Evolutionary conservation across 345 rosid genomes (phyloP), one percentile per base, ranked within the genome.

Genomic region (Acer campestre): DNA sequence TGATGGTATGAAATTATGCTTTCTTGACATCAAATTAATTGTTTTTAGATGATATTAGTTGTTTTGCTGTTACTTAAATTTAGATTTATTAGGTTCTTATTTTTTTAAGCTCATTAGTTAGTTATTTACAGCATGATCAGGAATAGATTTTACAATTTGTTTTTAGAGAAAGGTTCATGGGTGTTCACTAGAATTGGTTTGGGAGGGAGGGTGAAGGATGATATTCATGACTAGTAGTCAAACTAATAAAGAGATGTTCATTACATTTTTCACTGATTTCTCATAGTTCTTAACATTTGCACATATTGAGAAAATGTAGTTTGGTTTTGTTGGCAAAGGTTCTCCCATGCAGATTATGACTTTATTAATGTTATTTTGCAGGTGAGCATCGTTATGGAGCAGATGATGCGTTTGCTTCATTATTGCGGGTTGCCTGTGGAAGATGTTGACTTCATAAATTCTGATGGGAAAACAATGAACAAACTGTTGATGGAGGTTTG

Each of bases 331-430:
- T 61, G 23, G 17, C 6, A 9, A 42, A 70, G 23, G 2, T 46
- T 55, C 66, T 59, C 51, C 27, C 10, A 46, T 65, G 63, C 14
- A 31, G 70, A 69, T 75, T 71, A 65, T 56, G 29, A n/a, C 70
- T 76, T 71, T 46, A 17, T 48, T 71, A 48, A 67, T 40, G 11
- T 72, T 79, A 6, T n/a, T 59, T 81, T 49, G 51, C 69, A 95
- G 99, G 99, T 95, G 31, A 87, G 94, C 85, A 81, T 96, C 82
- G 98, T 96, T 18, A 96, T 96, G 99, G 99, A 96, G 84, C 98
- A 94, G 85, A 92, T 96, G 98, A 87, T 94, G 85, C 86, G 97
- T 8, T 77, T 96, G 68, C 98, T 96, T 78, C 99, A 96, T 78
- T 46, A 82, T 67, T 94, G 99, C 84, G 97, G 98, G 84, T 79